phyloP scores from a whole-genome alignment of 2,329 filamentous ascomycete species.

The Scedosporium aurantiacum region DNA sequence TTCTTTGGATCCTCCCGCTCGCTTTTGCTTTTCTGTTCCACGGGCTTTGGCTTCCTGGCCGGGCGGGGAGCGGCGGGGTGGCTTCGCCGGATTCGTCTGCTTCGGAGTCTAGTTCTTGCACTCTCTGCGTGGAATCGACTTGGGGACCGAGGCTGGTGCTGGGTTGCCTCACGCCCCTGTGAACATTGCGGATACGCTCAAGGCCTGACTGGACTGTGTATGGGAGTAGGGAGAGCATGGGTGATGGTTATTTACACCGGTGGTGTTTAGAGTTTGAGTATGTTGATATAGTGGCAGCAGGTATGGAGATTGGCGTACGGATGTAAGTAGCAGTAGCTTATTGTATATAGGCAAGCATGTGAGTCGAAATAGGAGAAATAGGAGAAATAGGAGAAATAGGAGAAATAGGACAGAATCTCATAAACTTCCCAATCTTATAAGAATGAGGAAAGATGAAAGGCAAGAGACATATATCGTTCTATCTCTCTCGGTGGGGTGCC shows the following conservation, averaged over 20 bases:
- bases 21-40: neutral
- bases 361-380: no score
- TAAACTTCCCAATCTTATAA: no score
- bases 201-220: conserved; percentile 1
- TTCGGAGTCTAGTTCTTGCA: neutral
- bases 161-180: neutral
- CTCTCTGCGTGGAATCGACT: neutral
- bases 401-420: no score
- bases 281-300: neutral
- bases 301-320: neutral
- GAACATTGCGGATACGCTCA: neutral
- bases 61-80: neutral
- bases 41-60: neutral
- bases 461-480: no score
- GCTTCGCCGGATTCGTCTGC: neutral
- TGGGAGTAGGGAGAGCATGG: neutral
- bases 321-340: neutral
- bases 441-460: no score
- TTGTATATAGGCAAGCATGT: no score
- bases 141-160: neutral
- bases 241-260: neutral
- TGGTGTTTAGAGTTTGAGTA: neutral
- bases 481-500: no score
- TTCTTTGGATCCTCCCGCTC: neutral
- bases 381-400: no score